A percentile compares a stretch with the other conserved stretches of the same genome.
phyloP scores from a whole-genome alignment of 495 filamentous ascomycete species.

The Aspergillus conjunctus region DNA sequence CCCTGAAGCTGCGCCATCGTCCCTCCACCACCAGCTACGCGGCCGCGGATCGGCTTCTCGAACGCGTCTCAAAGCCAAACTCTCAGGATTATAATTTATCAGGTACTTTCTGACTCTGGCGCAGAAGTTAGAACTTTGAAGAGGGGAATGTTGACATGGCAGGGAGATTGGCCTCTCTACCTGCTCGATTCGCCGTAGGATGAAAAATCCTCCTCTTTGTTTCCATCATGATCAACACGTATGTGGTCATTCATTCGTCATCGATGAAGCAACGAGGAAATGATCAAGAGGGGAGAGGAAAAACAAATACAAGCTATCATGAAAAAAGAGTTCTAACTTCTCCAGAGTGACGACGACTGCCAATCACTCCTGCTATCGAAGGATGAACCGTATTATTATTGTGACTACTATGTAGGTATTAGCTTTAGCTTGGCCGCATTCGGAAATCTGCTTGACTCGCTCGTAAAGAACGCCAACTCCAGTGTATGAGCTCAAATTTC shows the following conservation, averaged over 20 bases:
- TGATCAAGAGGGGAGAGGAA: background rate
- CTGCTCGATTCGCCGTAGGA: background rate
- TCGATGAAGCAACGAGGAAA: background rate
- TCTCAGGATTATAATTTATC: background rate
- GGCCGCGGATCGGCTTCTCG: conserved; percentile 22
- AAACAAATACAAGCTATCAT: background rate
- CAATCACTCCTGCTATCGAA: background rate
- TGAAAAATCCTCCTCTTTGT: background rate
- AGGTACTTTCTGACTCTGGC: background rate
- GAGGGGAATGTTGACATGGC: background rate
- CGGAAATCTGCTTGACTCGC: conserved; percentile 6
- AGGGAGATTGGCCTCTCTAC: background rate
- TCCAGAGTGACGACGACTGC: no score
- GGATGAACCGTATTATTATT: background rate
- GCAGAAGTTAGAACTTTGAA: background rate
- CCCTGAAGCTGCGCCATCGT: background rate
- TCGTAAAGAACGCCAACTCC: background rate
- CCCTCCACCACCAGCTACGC: conserved; percentile 12
- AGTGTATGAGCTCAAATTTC: background rate
- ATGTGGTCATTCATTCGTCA: background rate
- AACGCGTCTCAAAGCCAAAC: conserved; percentile 20
- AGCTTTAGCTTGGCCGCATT: conserved; percentile 8
- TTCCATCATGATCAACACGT: background rate
- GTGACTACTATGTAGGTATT: no score
- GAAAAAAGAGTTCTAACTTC: background rate